Base-by-base conservation (phyloP, 306 rosid species). In the Rubus parviflorus region DNA sequence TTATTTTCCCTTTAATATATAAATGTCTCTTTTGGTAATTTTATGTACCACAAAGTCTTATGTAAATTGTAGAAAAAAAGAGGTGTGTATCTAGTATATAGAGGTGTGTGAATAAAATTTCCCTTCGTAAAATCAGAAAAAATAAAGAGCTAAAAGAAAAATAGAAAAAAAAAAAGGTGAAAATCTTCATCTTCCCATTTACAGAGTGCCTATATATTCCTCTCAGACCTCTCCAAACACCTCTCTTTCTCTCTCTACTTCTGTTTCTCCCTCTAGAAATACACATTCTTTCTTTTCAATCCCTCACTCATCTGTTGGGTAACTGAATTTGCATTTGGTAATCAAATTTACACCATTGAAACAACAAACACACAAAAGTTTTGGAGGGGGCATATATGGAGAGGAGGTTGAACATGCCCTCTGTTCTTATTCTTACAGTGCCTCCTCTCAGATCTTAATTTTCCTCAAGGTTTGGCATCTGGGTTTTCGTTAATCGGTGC, bases 391-490 rank as follows among this genome's bases (percentile, higher is more conserved):
- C 88, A 73, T 79, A 66, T 25, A 70, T 56, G 41, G 63, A 83
- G 83, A 80, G 82, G 89, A 90, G 86, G 89, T 77, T 85, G 96
- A 89, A 84, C 88, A 87, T 84, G 98, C 98, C 92, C 97, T 93
- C 97, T 89, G 87, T 84, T 78, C 88, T 76, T 83, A 57, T 87
- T 87, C 87, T 87, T 79, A 82, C 76, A 78, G 88, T 83, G 90
- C 90, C 75, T 90, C 84, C 86, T 84, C 88, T 85, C 86, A 88
- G 97, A 93, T 93, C 98, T 91, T 93, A 89, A 91, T 81, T 91
- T 85, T 62, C 57, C 79, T 85, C 82, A 81, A 77, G 62, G 83
- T 79, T 82, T 80, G 80, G 83, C 89, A 84, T 85, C 87, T 91
- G 97, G 90, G 90, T 85, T 84, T 83, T 88, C 88, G 78, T 88